Percentiles rank a stretch among this genome's conserved stretches.
Evolutionary conservation across 2,329 filamentous ascomycete species (phyloP).

Genomic region (Torrubiellomyces zombiae): DNA sequence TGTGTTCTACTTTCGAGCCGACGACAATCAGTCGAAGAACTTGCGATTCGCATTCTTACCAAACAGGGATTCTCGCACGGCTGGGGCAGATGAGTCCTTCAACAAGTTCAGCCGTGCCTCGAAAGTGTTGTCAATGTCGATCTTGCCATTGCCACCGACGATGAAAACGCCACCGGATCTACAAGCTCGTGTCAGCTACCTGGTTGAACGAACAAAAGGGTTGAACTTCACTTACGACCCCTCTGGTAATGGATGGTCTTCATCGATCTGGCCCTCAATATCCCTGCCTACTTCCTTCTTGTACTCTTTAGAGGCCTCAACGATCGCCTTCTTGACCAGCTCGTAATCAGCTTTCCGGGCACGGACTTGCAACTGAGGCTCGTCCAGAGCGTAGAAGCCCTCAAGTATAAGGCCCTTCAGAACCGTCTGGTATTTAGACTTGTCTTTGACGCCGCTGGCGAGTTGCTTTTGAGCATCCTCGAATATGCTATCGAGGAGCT

Average conservation of each 20-base stretch:
- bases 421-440: conserved; percentile 56
- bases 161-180: conserved; percentile 76
- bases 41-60: conserved; percentile 90
- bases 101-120: conserved; percentile 79
- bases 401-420: conserved; percentile 75
- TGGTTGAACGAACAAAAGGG: neutral
- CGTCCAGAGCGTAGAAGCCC: conserved; percentile 74
- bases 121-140: conserved; percentile 97
- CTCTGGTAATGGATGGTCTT: conserved; percentile 63
- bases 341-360: conserved; percentile 67
- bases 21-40: conserved; percentile 67
- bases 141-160: conserved; percentile 73
- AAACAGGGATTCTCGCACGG: conserved; percentile 73
- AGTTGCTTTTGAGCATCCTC: conserved; percentile 63
- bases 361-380: conserved; percentile 59
- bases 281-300: conserved; percentile 62
- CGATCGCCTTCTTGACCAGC: conserved; percentile 59
- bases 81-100: conserved; percentile 69
- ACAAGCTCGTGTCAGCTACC: conserved; percentile 3
- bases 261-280: conserved; percentile 54
- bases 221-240: conserved; percentile 55
- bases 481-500: conserved; percentile 81
- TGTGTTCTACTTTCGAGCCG: too few relatives aligned
- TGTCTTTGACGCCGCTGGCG: conserved; percentile 44
- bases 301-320: conserved; percentile 64